Percentiles rank a stretch among this genome's conserved stretches.
These are phyloP conservation scores for Keithomyces neogunnii DNA, from an alignment of 2,329 filamentous ascomycete genomes.

Conservation along the genomic window DNA sequence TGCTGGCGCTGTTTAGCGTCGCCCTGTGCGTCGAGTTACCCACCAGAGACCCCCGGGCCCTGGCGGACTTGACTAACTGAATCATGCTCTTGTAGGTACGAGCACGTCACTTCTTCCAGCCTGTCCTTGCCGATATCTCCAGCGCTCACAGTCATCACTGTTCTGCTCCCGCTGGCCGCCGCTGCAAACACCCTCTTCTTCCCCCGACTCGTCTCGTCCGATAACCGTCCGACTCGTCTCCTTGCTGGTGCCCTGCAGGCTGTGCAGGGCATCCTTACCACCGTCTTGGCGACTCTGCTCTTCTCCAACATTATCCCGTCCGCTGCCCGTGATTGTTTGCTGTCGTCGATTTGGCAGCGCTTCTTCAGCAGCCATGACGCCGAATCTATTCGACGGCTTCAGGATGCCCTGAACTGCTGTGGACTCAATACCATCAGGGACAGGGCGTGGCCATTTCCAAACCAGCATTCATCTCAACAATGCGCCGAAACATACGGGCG, in stretches of 20 bases:
- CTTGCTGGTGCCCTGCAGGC: slow-evolving; percentile 4
- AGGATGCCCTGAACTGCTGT: slow-evolving; percentile 55
- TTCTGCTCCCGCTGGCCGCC: slow-evolving; percentile 2
- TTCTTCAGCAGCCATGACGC: slow-evolving; percentile 32
- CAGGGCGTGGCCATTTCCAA: slow-evolving; percentile 46
- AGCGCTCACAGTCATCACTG: background rate
- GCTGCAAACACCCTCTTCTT: background rate
- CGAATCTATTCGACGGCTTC: slow-evolving; percentile 43
- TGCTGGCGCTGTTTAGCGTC: background rate
- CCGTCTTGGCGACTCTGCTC: slow-evolving; percentile 11
- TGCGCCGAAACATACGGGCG: slow-evolving; percentile 38
- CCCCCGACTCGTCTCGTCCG: background rate
- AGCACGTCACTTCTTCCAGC: slow-evolving; percentile 1
- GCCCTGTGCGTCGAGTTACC: background rate
- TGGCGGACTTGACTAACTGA: background rate
- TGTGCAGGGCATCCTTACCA: slow-evolving; percentile 7
- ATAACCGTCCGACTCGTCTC: background rate
- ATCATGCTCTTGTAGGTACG: background rate
- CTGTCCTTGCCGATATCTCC: slow-evolving; percentile 6
- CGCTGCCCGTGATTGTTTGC: slow-evolving; percentile 8
- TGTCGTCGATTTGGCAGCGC: slow-evolving; percentile 13
- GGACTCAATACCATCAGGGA: slow-evolving; percentile 47
- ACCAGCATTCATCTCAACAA: slow-evolving; percentile 25
- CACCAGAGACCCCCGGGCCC: background rate
- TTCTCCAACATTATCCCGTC: slow-evolving; percentile 10